Evolutionary conservation across 2,329 filamentous ascomycete species (phyloP), one percentile per base, ranked within the genome.

Genomic region (Graphilbum fragrans): DNA sequence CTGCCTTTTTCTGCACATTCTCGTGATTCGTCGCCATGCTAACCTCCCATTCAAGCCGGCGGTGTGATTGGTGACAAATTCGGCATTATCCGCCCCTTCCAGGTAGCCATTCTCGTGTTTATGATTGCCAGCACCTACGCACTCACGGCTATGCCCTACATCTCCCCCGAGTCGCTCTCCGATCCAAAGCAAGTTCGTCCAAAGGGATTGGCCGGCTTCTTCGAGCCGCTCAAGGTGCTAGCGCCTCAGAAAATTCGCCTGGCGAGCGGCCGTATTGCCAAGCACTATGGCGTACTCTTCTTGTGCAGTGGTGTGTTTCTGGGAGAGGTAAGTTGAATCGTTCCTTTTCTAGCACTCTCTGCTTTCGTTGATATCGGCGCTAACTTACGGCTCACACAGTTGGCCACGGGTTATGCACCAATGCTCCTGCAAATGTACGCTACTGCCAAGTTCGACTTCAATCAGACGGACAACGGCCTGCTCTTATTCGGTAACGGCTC

Each of bases 381-480:
- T 45, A 9, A 49, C 17, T n/a, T 17, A n/a, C n/a, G n/a, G n/a
- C n/a, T n/a, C n/a, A n/a, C n/a, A n/a, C n/a, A 70, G 53, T 64
- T 83, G 2, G 79, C 80, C 0, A 83, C 80, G 0, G 78, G 77
- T 2, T 85, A 82, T 42, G 77, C 80, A 0, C 74, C 77, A 0
- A 64, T 74, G 0, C 59, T 85, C 0, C 66, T 77, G 25, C 73
- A 77, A 46, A 67, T 77, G 63, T 77, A 75, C 42, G 70, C 70
- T 3, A 75, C 72, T 0, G 66, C 71, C 1, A 61, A 60, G 0
- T 77, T 76, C 46, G 59, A 64, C 44, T 77, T 77, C 43, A 60
- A 60, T 37, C 72, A 73, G n/a, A 64, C 58, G 1, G 63, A 74
- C 41, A 77, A 77, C 42, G 72, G 71, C 6, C 69, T 62, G 55